Evolutionary conservation across 2,329 filamentous ascomycete species (phyloP).

Genomic region (Arthrobotrys musiformis): DNA sequence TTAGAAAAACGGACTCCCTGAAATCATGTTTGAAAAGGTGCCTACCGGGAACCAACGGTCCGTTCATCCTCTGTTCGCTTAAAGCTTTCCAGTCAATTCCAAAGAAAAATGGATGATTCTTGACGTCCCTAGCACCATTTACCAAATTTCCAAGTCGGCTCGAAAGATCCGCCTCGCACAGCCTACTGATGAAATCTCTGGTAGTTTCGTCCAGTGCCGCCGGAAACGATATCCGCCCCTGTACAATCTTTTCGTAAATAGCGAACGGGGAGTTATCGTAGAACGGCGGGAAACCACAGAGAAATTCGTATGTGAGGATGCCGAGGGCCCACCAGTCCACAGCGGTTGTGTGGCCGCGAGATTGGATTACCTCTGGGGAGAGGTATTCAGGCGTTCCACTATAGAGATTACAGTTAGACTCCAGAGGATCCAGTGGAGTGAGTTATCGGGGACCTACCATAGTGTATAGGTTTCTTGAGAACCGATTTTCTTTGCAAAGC

Average conservation of each 20-base stretch:
- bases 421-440: too few relatives aligned
- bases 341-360: constrained; percentile 78
- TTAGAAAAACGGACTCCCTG: constrained; percentile 4
- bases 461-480: constrained; percentile 80
- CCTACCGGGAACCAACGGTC: constrained; percentile 64
- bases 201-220: constrained; percentile 71
- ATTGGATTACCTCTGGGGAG: constrained; percentile 84
- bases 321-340: constrained; percentile 91
- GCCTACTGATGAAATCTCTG: constrained; percentile 77
- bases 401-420: not conserved
- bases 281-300: constrained; percentile 85
- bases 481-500: constrained; percentile 82
- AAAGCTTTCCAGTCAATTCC: constrained; percentile 79
- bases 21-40: constrained; percentile 2
- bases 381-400: constrained; percentile 82
- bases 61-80: constrained; percentile 69
- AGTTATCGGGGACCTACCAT: constrained; percentile 63
- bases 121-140: constrained; percentile 77
- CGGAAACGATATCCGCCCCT: constrained; percentile 80
- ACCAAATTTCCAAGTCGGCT: constrained; percentile 81
- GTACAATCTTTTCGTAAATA: constrained; percentile 86
- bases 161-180: constrained; percentile 82
- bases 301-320: constrained; percentile 84
- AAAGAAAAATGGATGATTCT: constrained; percentile 79
- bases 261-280: constrained; percentile 89